Base-by-base conservation (phyloP, 148 eudicot genomes). In the Talinum fruticosum region DNA sequence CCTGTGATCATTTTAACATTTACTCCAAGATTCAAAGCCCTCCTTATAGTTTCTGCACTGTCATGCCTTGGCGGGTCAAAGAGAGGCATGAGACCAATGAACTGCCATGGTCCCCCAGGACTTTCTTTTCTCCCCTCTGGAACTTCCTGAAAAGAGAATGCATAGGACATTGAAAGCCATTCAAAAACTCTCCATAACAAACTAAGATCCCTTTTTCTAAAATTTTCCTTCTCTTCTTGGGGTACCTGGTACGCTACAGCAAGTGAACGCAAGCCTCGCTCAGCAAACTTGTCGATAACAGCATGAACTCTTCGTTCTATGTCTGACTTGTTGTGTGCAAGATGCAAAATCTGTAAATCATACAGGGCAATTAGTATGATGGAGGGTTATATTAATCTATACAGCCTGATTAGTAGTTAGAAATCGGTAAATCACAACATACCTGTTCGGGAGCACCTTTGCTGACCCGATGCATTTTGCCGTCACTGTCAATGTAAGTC, bases 401-500 rank as follows among this genome's bases (percentile, higher is more conserved):
- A 53, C n/a, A 47, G 57, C 10, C 33, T 16, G 30, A 45, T 71
- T 19, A 14, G 30, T 10, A 10, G 30, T 36, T 33, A 33, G n/a
- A 62, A 51, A 51, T 26, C 21, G 12, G 16, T 26, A 65, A 70
- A 53, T 23, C 62, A 18, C 19, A 74, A 26, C 33, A 68, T 88
- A 96, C 99, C 97, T 96, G 99, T 86, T 96, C 99, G 1, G 99
- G 99, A 77, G 99, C 99, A 79, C 99, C 99, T 93, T 96, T 96
- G 86, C 99, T 96, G 75, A 92, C 99, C 70, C 99, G 86, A 78
- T 96, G 97, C 99, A 85, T 83, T 89, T 89, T 91, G 67, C 98
- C 98, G n/a, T 93, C 84, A 35, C 88, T 29, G 76, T 93, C 98
- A 45, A 93, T 64, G 67, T 96, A 96, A 80, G 99, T 96, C 81